Evolutionary conservation across 176 grass and related monocot species (phyloP).

Genomic region (Oryza brachyantha): DNA sequence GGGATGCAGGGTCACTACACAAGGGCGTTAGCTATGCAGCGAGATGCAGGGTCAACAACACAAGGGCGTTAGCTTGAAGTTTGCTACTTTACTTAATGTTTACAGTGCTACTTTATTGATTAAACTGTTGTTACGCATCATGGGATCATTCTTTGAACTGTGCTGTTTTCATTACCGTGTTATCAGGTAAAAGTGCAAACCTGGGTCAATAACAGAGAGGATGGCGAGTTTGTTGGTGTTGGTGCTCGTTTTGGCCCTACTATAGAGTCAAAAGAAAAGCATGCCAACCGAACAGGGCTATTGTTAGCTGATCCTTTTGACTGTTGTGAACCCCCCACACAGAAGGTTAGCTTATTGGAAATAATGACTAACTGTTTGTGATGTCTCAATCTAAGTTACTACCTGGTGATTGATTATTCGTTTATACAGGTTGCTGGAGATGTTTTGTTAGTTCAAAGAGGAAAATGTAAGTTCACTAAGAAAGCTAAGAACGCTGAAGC

Average conservation of each 20-base stretch:
- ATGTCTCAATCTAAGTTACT: constrained; percentile 6
- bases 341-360: constrained; percentile 54
- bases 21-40: background rate
- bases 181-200: constrained; percentile 92
- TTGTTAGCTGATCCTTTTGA: constrained; percentile 64
- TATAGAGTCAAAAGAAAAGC: constrained; percentile 93
- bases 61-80: background rate
- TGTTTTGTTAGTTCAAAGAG: constrained; percentile 79
- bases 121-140: background rate
- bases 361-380: background rate
- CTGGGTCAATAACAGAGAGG: constrained; percentile 71
- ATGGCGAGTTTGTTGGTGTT: constrained; percentile 86
- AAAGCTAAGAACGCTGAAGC: constrained; percentile 77
- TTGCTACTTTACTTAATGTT: background rate
- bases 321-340: constrained; percentile 51
- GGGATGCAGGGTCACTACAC: background rate
- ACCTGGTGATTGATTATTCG: constrained; percentile 2
- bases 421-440: constrained; percentile 65
- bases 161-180: constrained; percentile 4
- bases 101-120: background rate
- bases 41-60: background rate
- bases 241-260: constrained; percentile 87
- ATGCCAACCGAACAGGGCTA: constrained; percentile 59
- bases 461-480: constrained; percentile 78
- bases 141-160: constrained; percentile 5